phyloP scores from a whole-genome alignment of 2,329 filamentous ascomycete genomes.

The Ceratocystis albifundus region DNA sequence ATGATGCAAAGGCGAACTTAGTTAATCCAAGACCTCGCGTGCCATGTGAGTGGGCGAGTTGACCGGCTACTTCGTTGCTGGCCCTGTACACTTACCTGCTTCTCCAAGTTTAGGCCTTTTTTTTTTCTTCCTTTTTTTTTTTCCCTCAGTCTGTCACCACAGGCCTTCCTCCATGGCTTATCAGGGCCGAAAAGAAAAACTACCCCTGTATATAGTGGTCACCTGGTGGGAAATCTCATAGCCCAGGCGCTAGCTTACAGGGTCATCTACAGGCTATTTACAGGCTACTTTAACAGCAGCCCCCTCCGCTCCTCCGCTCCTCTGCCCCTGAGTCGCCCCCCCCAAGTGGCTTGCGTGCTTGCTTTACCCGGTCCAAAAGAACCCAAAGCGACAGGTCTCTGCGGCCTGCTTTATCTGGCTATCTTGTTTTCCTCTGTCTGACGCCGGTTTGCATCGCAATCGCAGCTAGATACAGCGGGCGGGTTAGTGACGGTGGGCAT shows the following conservation, averaged over 20 bases:
- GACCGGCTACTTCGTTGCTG: neutral
- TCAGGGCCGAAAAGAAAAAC: neutral
- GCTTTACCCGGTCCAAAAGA: neutral
- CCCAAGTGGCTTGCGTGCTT: neutral
- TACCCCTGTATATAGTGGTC: constrained; percentile 9
- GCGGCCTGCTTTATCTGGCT: neutral
- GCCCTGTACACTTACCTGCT: neutral
- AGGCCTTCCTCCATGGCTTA: neutral
- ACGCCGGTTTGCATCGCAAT: neutral
- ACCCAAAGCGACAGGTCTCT: neutral
- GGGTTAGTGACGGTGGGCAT: neutral
- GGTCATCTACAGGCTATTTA: neutral
- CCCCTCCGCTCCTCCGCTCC: too few species aligned
- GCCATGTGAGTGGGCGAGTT: too few species aligned
- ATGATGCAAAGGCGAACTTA: neutral
- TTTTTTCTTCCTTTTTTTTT: neutral
- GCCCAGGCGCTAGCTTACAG: constrained; percentile 8
- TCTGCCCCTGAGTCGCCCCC: neutral
- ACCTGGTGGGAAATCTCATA: constrained; percentile 14
- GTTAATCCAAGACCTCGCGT: too few species aligned
- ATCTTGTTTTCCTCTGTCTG: neutral
- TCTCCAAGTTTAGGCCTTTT: neutral
- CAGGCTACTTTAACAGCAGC: too few species aligned
- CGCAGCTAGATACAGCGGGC: neutral
- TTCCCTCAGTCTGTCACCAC: neutral